Base-by-base conservation (phyloP, 495 filamentous ascomycete genomes). In the Terfezia claveryi region DNA sequence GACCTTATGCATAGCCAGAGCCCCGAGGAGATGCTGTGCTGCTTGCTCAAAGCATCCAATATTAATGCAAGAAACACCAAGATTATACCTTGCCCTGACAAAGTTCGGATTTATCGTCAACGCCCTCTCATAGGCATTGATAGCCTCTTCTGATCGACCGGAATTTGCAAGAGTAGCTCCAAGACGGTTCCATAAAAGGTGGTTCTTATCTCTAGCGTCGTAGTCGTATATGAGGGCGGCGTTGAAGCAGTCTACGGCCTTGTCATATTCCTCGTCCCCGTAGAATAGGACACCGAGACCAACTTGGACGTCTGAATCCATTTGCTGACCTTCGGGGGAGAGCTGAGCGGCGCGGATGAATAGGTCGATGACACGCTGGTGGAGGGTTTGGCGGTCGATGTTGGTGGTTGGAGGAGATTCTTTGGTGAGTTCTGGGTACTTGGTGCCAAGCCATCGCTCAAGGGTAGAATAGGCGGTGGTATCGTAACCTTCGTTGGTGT, bases 401-500 rank as follows among this genome's bases (percentile, higher is more conserved):
- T 60, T 58, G 3, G 63, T 61, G 50, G 87, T 92, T 49, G 93
- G 72, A 11, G 93, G 86, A 14, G 79, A 72, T 32, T 78, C 74
- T 0, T 76, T 74, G 27, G 81, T 80, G 9, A 94, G 72, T 38
- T 83, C 73, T 8, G 91, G 91, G 68, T 98, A 98, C 68, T 91
- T 94, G 67, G 83, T 76, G 10, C 82, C 80, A 51, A 99, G 77
- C 91, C 91, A 99, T 60, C 87, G 84, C 71, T 99, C 92, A 14
- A 99, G 76, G 16, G 88, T 94, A 32, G 89, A 83, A 73, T 96
- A 99, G 56, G 91, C 92, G 20, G 86, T 89, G 58, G 80, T 85
- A 66, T 96, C 91, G 72, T 96, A 96, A 57, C 89, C 91, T 68
- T 99, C 91, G 70, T 99, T 99, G 37, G 92, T 96, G 68, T 96